phyloP scores from a whole-genome alignment of 2,329 filamentous ascomycete species.

The Pseudogymnoascus destructans region DNA sequence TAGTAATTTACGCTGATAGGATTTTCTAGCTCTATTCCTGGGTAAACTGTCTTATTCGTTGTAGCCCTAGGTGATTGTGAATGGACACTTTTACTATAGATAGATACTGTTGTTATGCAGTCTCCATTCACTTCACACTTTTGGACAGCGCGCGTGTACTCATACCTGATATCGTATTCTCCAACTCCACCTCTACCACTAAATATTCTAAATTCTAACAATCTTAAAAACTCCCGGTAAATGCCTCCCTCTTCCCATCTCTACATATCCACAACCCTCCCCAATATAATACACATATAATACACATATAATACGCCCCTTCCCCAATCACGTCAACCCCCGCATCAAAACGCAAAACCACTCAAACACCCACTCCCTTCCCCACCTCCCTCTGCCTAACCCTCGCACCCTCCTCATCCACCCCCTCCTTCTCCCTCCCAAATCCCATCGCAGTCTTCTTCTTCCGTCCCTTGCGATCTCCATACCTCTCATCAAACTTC shows the following conservation, averaged over 20 bases:
- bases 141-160: neutral
- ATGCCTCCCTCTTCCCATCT: neutral
- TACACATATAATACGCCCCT: neutral
- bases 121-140: neutral
- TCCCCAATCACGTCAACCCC: neutral
- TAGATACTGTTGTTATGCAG: neutral
- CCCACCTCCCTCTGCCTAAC: conserved; percentile 23
- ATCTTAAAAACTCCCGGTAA: neutral
- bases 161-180: neutral
- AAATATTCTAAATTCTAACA: neutral
- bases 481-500: conserved; percentile 93
- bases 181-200: neutral
- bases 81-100: too few species aligned
- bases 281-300: neutral
- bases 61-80: neutral
- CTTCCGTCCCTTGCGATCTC: conserved; percentile 59
- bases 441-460: conserved; percentile 48
- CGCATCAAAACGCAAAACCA: neutral
- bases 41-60: neutral
- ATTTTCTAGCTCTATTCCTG: neutral
- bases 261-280: neutral
- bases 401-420: conserved; percentile 34
- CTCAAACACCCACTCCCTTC: neutral
- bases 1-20: neutral
- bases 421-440: conserved; percentile 25